Base-by-base conservation (phyloP, 495 filamentous ascomycete genomes). In the Trichoderma reesei region DNA sequence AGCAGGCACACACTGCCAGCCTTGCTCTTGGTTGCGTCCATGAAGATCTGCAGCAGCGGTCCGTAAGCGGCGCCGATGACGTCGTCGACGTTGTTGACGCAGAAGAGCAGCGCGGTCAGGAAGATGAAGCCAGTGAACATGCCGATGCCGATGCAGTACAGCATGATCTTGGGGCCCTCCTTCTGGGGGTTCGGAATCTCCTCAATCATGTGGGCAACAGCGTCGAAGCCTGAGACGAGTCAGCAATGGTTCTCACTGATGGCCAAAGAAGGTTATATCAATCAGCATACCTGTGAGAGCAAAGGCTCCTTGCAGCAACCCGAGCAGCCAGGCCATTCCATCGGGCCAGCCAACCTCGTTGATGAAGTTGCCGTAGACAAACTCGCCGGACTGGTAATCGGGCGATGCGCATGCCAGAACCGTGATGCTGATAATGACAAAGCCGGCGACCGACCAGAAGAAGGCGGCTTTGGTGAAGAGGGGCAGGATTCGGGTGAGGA, bases 81-180 rank as follows among this genome's bases (percentile, higher is more conserved):
- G n/a, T 63, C 67, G 51, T 75, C 69, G 41, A 74, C 65, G 3
- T 76, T 68, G n/a, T 85, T 80, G 14, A 85, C 72, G 59, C 90
- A 76, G 72, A 91, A 91, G 63, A 89, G 76, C 36, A 86, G 80
- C 44, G 72, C 70, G 36, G 64, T 69, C 33, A 74, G 59, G 62
- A 74, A 72, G 13, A 71, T 66, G 38, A 70, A 79, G 13, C 88
- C 88, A 11, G 88, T 90, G 34, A 82, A 74, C 41, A 82, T 81
- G 13, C 88, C 88, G 44, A 91, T 90, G 7, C 72, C 76, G 34
- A 91, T 88, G 65, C 85, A 88, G 37, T 78, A 80, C 56, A 91
- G 80, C 87, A 91, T 90, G 63, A 89, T 88, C 65, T 83, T 84
- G 18, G 88, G 88, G 3, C 85, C 88, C 65, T 84, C 81, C 0